These are phyloP conservation scores for Starmerella khaoyaiensis DNA, from an alignment of 805 yeast genomes.

Conservation along the genomic window DNA sequence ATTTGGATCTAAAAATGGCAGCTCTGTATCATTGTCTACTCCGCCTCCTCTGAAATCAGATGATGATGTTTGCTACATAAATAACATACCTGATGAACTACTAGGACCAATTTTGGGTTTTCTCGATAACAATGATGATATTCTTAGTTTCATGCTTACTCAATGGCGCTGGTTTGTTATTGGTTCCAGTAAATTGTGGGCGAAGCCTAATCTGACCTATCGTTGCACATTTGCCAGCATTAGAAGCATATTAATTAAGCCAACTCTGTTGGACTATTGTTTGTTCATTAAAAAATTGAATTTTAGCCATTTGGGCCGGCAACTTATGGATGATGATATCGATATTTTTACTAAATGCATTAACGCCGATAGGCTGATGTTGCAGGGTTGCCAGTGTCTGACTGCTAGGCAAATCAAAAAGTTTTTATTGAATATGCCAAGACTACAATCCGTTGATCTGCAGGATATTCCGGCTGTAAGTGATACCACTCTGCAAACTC, in stretches of 20 bases:
- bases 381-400: slow-evolving; percentile 63
- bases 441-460: slow-evolving; percentile 73
- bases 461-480: slow-evolving; percentile 58
- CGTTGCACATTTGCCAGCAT: background rate
- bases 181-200: slow-evolving; percentile 73
- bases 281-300: slow-evolving; percentile 65
- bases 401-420: slow-evolving; percentile 47
- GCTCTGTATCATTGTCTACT: no score
- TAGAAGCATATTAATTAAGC: no score
- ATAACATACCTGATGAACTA: slow-evolving; percentile 36
- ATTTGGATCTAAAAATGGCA: no score
- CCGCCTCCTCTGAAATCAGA: no score
- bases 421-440: slow-evolving; percentile 50
- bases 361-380: slow-evolving; percentile 71
- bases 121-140: slow-evolving; percentile 19
- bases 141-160: slow-evolving; percentile 39
- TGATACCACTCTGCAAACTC: slow-evolving; percentile 56
- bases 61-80: no score
- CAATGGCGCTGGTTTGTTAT: slow-evolving; percentile 76
- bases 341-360: slow-evolving; percentile 49
- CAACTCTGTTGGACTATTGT: slow-evolving; percentile 34
- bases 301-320: slow-evolving; percentile 56
- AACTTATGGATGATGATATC: slow-evolving; percentile 53
- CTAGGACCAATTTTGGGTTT: slow-evolving; percentile 19
- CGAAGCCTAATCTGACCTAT: slow-evolving; percentile 29